Percentiles rank a stretch among this genome's conserved stretches.
Evolutionary conservation across 306 rosid species (phyloP).

Genomic region (Hippophae gyantsensis): DNA sequence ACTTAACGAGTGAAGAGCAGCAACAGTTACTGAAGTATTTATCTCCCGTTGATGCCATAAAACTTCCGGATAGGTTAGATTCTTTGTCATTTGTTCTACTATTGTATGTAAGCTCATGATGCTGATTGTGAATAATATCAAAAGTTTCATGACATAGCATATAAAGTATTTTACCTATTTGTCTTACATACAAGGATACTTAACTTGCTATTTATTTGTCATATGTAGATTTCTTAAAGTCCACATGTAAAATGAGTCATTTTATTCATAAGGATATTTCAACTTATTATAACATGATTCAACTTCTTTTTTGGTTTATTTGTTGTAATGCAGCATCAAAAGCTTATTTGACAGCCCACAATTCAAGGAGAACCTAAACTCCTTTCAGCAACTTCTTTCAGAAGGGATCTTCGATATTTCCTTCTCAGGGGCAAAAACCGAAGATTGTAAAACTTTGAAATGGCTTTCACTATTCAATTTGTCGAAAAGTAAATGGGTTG

Average conservation of each 20-base stretch:
- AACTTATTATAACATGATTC: not conserved
- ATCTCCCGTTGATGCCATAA: constrained; percentile 55
- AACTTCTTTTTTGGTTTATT: constrained; percentile 10
- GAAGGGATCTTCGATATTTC: constrained; percentile 83
- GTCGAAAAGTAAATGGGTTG: constrained; percentile 73
- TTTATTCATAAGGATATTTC: not conserved
- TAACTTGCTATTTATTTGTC: no score
- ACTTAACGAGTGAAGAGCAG: constrained; percentile 82
- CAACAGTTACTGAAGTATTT: constrained; percentile 70
- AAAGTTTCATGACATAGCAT: not conserved
- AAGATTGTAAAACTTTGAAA: constrained; percentile 80
- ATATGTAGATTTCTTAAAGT: no score
- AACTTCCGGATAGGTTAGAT: constrained; percentile 73
- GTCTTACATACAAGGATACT: no score
- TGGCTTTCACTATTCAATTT: constrained; percentile 56
- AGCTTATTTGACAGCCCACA: constrained; percentile 64
- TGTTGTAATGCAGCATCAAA: constrained; percentile 59
- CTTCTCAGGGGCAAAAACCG: constrained; percentile 52
- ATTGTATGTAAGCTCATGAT: not conserved
- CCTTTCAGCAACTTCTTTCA: constrained; percentile 77
- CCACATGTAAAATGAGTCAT: not conserved
- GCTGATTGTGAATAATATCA: constrained; percentile 6
- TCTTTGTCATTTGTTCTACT: constrained; percentile 14
- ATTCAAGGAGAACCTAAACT: constrained; percentile 71
- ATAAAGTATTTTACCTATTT: no score